Conservation (phyloP, 2,329 filamentous ascomycete species). For the Cordyceps javanica region DNA sequence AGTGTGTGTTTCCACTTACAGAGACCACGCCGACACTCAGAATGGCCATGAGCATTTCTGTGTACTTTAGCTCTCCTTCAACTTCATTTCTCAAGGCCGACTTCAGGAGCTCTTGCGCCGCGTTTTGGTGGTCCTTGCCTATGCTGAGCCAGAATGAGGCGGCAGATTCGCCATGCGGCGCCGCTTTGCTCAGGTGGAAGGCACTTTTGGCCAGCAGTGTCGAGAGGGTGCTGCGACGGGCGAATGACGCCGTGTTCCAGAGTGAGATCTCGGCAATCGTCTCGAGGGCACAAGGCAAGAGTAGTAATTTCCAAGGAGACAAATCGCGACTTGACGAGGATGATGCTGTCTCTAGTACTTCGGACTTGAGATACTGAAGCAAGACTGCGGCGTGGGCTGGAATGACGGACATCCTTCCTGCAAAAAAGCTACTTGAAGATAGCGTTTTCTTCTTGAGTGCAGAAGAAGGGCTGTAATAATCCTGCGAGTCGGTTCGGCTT, state of each 20-base stretch:
- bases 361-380: conserved; percentile 24
- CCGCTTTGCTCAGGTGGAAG: conserved; percentile 28
- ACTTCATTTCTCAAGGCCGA: conserved; percentile 28
- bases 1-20: conserved; percentile 13
- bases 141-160: conserved; percentile 24
- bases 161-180: neutral
- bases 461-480: neutral
- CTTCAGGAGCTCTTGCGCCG: conserved; percentile 27
- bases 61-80: conserved; percentile 34
- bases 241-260: conserved; percentile 32
- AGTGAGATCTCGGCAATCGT: conserved; percentile 36
- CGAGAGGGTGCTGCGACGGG: conserved; percentile 32
- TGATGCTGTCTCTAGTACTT: conserved; percentile 25
- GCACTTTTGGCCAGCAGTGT: conserved; percentile 36
- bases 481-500: neutral
- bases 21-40: conserved; percentile 24
- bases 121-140: conserved; percentile 23
- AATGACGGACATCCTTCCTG: conserved; percentile 1
- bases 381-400: conserved; percentile 20
- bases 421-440: neutral
- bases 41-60: conserved; percentile 38
- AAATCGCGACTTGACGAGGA: conserved; percentile 26
- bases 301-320: conserved; percentile 38
- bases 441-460: neutral
- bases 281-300: conserved; percentile 35